Conservation (phyloP, 768 basidiomycete genomes). For the Lyophyllum decastes region DNA sequence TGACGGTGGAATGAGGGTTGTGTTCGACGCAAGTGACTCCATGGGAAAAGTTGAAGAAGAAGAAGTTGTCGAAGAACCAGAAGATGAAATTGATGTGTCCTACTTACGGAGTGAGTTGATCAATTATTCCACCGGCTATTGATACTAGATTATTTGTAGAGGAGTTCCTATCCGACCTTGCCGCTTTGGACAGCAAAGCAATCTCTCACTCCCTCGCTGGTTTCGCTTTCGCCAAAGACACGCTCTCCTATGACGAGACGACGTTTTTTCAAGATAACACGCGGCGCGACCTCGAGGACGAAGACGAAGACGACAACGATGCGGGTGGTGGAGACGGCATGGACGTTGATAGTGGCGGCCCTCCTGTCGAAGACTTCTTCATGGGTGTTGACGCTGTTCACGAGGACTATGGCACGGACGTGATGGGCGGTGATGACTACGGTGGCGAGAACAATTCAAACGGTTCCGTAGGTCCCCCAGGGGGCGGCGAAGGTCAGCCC, state of each 20-base stretch:
- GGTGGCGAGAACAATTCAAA: conserved; percentile 42
- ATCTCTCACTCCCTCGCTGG: conserved; percentile 81
- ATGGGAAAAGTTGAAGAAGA: conserved; percentile 79
- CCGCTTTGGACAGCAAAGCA: conserved; percentile 61
- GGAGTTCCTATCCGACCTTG: conserved; percentile 74
- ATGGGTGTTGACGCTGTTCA: conserved; percentile 52
- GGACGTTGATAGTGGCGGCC: conserved; percentile 41
- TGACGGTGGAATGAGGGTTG: conserved; percentile 84
- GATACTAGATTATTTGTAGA: conserved; percentile 33
- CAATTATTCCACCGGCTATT: conserved; percentile 3
- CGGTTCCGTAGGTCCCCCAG: conserved; percentile 46
- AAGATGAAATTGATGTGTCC: conserved; percentile 66
- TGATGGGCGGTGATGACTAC: conserved; percentile 35
- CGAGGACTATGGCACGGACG: conserved; percentile 25
- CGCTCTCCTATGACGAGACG: conserved; percentile 61
- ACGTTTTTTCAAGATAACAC: conserved; percentile 62
- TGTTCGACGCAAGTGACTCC: conserved; percentile 95
- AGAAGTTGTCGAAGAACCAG: conserved; percentile 71
- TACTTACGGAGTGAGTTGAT: conserved; percentile 55
- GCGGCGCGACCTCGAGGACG: conserved; percentile 39
- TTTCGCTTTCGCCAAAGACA: conserved; percentile 81
- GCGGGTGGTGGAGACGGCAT: conserved; percentile 38
- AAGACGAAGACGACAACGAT: conserved; percentile 45
- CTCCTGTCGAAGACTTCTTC: conserved; percentile 66
- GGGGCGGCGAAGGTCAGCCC: conserved; percentile 39